Conservation (phyloP, 225 moss, liverwort and hornwort genomes). For the Climacium dendroides region DNA sequence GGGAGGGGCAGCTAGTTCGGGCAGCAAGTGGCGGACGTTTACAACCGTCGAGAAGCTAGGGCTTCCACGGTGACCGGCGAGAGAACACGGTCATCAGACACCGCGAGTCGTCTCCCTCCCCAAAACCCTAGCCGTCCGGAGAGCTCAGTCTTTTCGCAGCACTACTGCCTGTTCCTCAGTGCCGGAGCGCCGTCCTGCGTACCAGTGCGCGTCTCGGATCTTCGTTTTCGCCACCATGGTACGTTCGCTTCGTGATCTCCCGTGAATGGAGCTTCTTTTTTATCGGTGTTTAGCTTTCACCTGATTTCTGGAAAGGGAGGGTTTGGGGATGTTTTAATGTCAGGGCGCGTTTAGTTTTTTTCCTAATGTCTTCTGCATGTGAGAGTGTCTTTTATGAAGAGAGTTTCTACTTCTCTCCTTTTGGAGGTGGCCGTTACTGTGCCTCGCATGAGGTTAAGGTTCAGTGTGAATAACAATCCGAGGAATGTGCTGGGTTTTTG, state of each 20-base stretch:
- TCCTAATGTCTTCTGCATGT: too few species aligned
- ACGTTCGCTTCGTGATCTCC: neutral
- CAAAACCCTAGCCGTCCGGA: neutral
- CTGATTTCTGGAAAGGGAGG: neutral
- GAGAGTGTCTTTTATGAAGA: neutral
- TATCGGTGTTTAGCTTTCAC: neutral
- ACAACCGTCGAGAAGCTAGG: neutral
- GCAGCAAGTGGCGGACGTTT: neutral
- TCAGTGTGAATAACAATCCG: neutral
- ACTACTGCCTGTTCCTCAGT: neutral
- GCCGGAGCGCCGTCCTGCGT: neutral
- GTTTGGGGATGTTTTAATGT: neutral
- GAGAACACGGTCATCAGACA: neutral
- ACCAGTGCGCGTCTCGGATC: neutral
- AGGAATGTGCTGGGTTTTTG: neutral
- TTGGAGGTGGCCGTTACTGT: neutral
- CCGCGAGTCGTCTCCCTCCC: neutral
- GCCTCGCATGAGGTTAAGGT: neutral
- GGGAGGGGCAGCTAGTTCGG: neutral
- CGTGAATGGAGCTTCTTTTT: neutral
- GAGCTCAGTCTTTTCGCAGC: neutral
- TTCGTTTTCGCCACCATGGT: slow-evolving; percentile 9
- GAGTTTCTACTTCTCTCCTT: neutral
- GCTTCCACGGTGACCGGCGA: neutral
- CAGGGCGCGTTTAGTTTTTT: neutral